A percentile compares a stretch with the other conserved stretches of the same genome.
phyloP scores from a whole-genome alignment of 2,329 filamentous ascomycete species.

The Dactylellina cionopaga region DNA sequence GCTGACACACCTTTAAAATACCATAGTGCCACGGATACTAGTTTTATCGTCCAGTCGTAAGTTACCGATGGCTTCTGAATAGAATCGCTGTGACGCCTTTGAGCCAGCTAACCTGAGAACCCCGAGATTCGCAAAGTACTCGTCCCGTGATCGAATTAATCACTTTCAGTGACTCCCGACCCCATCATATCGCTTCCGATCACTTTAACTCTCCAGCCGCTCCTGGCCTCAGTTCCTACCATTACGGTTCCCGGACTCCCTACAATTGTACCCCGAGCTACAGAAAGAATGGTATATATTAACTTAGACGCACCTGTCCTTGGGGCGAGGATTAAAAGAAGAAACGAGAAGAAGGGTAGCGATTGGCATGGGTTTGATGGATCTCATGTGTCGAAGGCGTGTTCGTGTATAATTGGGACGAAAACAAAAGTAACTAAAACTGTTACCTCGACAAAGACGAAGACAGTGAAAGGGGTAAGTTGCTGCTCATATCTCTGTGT shows the following conservation, averaged over 20 bases:
- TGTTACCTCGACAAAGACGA: neutral
- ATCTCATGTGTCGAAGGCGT: constrained; percentile 11
- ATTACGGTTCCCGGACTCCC: constrained; percentile 2
- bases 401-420: constrained; percentile 4
- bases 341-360: neutral
- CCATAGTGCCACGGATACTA: constrained; percentile 1
- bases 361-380: constrained; percentile 18
- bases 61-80: neutral
- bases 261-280: neutral
- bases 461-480: neutral
- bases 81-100: too few relatives aligned
- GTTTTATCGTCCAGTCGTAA: neutral
- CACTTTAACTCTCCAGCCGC: neutral
- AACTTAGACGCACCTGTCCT: neutral
- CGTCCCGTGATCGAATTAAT: neutral
- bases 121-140: neutral
- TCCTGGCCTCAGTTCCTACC: constrained; percentile 7
- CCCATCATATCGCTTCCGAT: constrained; percentile 11
- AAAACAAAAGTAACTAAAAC: neutral
- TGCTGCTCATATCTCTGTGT: neutral
- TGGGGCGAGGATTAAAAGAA: constrained; percentile 2
- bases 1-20: neutral
- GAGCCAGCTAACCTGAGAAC: neutral
- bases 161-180: constrained; percentile 7
- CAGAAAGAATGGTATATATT: neutral